Conservation (phyloP, 768 basidiomycete species). For the Dentipellis fragilis region DNA sequence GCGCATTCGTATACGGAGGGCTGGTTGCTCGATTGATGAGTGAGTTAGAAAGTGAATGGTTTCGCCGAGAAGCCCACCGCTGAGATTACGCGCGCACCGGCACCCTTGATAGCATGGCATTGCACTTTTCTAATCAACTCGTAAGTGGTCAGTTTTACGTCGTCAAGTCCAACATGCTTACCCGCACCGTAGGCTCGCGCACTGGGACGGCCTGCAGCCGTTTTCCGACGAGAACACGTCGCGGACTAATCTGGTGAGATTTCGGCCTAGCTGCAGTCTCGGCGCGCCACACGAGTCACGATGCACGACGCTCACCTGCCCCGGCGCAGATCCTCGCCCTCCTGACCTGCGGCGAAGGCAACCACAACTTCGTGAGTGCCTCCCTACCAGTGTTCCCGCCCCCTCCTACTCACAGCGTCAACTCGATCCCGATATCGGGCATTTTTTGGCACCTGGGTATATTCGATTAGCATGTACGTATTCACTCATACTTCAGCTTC, state of each 20-base stretch:
- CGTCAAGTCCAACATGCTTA: neutral
- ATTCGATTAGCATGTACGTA: neutral
- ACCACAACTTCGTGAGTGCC: constrained; percentile 60
- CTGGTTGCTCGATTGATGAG: constrained; percentile 52
- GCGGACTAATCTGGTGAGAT: constrained; percentile 55
- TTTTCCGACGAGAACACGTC: constrained; percentile 78
- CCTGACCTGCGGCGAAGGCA: constrained; percentile 68
- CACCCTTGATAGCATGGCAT: constrained; percentile 45
- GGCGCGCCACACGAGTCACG: too few relatives aligned
- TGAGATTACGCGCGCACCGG: neutral
- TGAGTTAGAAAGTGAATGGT: constrained; percentile 20
- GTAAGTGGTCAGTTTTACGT: constrained; percentile 25
- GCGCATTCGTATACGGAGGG: constrained; percentile 64
- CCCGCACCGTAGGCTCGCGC: constrained; percentile 42
- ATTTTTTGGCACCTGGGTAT: neutral
- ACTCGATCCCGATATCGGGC: neutral
- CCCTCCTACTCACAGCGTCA: too few relatives aligned
- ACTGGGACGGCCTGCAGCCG: constrained; percentile 74
- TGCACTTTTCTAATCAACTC: constrained; percentile 66
- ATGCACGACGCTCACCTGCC: too few relatives aligned
- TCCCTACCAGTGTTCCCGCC: neutral
- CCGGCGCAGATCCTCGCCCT: constrained; percentile 49
- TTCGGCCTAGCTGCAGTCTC: too few relatives aligned
- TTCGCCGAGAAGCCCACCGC: too few relatives aligned
- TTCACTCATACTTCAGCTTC: neutral